phyloP scores from a whole-genome alignment of 306 rosid species.

The Trifolium repens region DNA sequence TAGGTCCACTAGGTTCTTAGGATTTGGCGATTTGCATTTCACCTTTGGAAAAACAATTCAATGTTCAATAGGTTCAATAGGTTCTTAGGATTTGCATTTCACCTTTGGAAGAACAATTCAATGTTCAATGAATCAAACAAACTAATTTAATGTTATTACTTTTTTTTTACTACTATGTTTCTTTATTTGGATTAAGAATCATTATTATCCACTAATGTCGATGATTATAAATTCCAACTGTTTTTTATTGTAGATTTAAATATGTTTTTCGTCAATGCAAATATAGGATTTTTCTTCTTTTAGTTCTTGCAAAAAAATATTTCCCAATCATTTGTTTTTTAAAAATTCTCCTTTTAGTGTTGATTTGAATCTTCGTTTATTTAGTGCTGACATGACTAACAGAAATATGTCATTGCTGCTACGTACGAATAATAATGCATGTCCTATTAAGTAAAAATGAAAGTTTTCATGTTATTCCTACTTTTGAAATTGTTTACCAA shows the following conservation, averaged over 20 bases:
- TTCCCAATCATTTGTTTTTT: background rate
- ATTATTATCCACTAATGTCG: background rate
- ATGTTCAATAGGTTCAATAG: conserved; percentile 4
- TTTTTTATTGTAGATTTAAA: background rate
- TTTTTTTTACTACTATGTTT: background rate
- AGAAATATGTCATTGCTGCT: background rate
- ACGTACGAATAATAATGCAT: background rate
- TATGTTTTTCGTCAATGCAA: background rate
- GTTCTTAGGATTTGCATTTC: conserved; percentile 3
- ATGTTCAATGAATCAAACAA: conserved; percentile 4
- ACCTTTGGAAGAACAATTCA: background rate
- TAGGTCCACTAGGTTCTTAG: conserved; percentile 11
- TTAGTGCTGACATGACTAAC: background rate
- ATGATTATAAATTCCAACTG: background rate
- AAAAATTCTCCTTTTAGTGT: too few species aligned
- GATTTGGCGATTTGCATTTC: conserved; percentile 19
- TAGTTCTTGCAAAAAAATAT: background rate
- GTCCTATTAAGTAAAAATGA: background rate
- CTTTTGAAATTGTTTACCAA: conserved; percentile 1
- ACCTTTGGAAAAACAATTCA: background rate
- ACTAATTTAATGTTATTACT: conserved; percentile 3
- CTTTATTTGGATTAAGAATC: background rate
- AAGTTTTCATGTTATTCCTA: conserved; percentile 16
- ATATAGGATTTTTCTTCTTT: background rate
- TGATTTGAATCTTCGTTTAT: background rate